A percentile compares a stretch with the other conserved stretches of the same genome.
Conservation (phyloP, 495 filamentous ascomycete species). For the Pseudomonodictys pantanalensis region DNA sequence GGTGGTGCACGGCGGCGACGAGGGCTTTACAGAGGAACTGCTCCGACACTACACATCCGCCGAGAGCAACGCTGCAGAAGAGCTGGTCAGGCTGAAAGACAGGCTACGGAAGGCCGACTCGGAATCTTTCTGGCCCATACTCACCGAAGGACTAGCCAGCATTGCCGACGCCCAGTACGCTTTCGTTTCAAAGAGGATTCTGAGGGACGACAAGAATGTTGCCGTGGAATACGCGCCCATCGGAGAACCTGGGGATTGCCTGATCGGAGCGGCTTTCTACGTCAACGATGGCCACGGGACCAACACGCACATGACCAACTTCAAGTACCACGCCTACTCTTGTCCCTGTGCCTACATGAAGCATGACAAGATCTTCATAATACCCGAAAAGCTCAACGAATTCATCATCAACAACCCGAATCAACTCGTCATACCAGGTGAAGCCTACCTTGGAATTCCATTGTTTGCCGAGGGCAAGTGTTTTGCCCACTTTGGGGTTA, state of each 20-base stretch:
- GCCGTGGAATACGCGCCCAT: slow-evolving; percentile 58
- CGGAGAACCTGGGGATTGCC: slow-evolving; percentile 57
- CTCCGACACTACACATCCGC: slow-evolving; percentile 48
- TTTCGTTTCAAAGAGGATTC: slow-evolving; percentile 66
- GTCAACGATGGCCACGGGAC: slow-evolving; percentile 60
- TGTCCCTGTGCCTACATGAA: slow-evolving; percentile 68
- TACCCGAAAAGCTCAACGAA: slow-evolving; percentile 60
- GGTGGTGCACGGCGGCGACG: slow-evolving; percentile 48
- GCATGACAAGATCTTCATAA: slow-evolving; percentile 70
- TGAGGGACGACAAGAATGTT: slow-evolving; percentile 56
- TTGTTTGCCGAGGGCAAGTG: slow-evolving; percentile 68
- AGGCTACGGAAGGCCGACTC: slow-evolving; percentile 53
- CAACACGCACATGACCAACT: slow-evolving; percentile 55
- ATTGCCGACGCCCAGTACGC: slow-evolving; percentile 67
- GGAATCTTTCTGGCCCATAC: slow-evolving; percentile 63
- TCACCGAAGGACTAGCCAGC: slow-evolving; percentile 65
- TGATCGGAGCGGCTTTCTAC: slow-evolving; percentile 68
- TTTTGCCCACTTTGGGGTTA: slow-evolving; percentile 70
- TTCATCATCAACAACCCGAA: slow-evolving; percentile 62
- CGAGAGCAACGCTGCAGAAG: slow-evolving; percentile 63
- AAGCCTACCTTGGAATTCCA: slow-evolving; percentile 71
- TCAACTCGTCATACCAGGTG: slow-evolving; percentile 57
- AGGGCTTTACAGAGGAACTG: slow-evolving; percentile 50
- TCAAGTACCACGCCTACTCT: slow-evolving; percentile 63
- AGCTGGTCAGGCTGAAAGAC: slow-evolving; percentile 61